Base-by-base conservation (phyloP, 768 basidiomycete genomes). In the Fomitopsis pulvina region DNA sequence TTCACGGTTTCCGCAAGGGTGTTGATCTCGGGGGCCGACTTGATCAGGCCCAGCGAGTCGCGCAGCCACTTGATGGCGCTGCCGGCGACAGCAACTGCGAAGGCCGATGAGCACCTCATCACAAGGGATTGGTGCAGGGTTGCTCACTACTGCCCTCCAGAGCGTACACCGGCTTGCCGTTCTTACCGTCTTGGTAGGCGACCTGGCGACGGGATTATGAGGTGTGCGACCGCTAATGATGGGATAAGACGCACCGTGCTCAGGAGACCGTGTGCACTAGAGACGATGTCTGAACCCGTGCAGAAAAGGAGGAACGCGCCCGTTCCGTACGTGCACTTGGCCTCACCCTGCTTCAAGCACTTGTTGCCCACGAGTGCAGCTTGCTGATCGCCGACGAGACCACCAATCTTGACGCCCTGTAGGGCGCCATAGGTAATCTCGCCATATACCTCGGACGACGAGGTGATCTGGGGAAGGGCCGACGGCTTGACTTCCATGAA, bases 321-420 rank as follows among this genome's bases (percentile, higher is more conserved):
- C 1, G 95, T 97, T 22, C 95, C 95, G 59, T 95, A 99, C 3
- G 96, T 99, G 68, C 93, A 96, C 69, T 99, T 99, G 2, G 94
- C 95, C 65, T 97, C 88, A 16, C 95, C 95, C 56, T 79, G 75
- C n/a, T 63, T 73, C 47, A 99, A 66, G 62, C 96, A 98, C 66
- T 96, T 97, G 72, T 99, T 97, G 0, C 95, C 96, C 45, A 97
- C 81, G 21, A 99, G 72, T 21, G 95, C 95, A 4, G 88, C 96
- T 66, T 99, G 96, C 70, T 99, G 96, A 64, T 99, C 96, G n/a
- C 96, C 96, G 7, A 95, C 83, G 41, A 98, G 80, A 20, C 95
- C 95, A 30, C 84, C 93, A 47, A 99, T 90, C 8, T 85, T 85
- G 10, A 92, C 75, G 34, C 87, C 91, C 56, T 74, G 71, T 53